phyloP scores from a whole-genome alignment of 345 rosid species.

The Leavenworthia alabamica region DNA sequence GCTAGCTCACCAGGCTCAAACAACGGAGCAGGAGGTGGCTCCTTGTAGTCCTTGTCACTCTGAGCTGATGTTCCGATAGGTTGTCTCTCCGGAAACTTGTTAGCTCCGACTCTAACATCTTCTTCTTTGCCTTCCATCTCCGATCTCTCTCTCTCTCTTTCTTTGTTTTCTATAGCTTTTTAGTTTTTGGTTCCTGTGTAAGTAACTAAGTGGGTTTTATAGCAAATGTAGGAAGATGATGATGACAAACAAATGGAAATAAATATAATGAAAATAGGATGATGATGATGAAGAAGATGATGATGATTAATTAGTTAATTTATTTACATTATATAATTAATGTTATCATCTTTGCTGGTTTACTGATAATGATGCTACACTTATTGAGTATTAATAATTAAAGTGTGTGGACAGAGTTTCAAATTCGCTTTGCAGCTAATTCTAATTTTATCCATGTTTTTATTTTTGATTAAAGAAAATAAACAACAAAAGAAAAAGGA shows the following conservation, averaged over 20 bases:
- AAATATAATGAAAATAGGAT: background rate
- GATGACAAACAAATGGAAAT: slow-evolving; percentile 15
- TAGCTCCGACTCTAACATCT: slow-evolving; percentile 46
- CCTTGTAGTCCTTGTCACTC: slow-evolving; percentile 44
- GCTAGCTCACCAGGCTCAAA: slow-evolving; percentile 38
- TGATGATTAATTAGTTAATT: background rate
- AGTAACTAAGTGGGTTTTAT: slow-evolving; percentile 19
- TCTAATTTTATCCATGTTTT: background rate
- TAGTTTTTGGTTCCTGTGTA: slow-evolving; percentile 18
- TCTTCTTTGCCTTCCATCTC: slow-evolving; percentile 46
- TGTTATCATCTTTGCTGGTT: slow-evolving; percentile 23
- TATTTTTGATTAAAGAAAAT: background rate
- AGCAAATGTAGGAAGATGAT: slow-evolving; percentile 21
- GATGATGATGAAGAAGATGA: too few relatives aligned
- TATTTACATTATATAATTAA: slow-evolving; percentile 11
- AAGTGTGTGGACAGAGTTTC: slow-evolving; percentile 29
- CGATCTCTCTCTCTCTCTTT: background rate
- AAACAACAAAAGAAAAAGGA: background rate
- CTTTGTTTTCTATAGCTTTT: slow-evolving; percentile 14
- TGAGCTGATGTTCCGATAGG: slow-evolving; percentile 46
- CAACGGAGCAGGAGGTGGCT: slow-evolving; percentile 44
- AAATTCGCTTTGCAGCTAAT: slow-evolving; percentile 4
- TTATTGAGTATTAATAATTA: slow-evolving; percentile 19
- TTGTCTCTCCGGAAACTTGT: slow-evolving; percentile 43
- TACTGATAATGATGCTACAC: background rate